These are phyloP conservation scores for Trifolium dubium DNA, from an alignment of 306 rosid genomes.

Conservation along the genomic window DNA sequence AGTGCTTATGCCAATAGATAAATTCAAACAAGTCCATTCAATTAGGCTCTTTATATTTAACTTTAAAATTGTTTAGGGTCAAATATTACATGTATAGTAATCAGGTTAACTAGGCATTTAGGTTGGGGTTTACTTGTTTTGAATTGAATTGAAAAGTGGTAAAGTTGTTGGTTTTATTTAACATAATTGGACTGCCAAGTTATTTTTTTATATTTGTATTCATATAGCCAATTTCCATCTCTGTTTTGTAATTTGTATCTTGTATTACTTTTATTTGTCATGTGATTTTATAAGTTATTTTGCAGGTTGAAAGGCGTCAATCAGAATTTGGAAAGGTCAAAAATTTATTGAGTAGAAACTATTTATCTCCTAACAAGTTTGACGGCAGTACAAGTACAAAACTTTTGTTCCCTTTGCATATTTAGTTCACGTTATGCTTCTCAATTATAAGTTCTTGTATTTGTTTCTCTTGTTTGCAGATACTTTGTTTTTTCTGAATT, in stretches of 20 bases:
- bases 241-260: neutral
- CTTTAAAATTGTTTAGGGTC: neutral
- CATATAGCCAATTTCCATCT: neutral
- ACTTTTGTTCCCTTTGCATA: slow-evolving; percentile 1
- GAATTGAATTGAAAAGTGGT: neutral
- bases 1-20: neutral
- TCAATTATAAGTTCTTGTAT: neutral
- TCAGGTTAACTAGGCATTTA: neutral
- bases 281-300: slow-evolving; percentile 32
- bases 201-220: neutral
- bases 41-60: neutral
- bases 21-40: neutral
- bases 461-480: neutral
- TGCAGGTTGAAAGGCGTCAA: slow-evolving; percentile 69
- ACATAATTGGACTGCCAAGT: neutral
- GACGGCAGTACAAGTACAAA: slow-evolving; percentile 60
- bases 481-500: slow-evolving; percentile 13
- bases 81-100: neutral
- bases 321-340: slow-evolving; percentile 51
- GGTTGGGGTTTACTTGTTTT: neutral
- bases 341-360: slow-evolving; percentile 49
- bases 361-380: slow-evolving; percentile 47
- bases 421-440: slow-evolving; percentile 13
- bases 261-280: neutral
- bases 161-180: neutral